Evolutionary conservation across 257 asterid species (phyloP), one percentile per base, ranked within the genome.

Genomic region (Rehmannia glutinosa): DNA sequence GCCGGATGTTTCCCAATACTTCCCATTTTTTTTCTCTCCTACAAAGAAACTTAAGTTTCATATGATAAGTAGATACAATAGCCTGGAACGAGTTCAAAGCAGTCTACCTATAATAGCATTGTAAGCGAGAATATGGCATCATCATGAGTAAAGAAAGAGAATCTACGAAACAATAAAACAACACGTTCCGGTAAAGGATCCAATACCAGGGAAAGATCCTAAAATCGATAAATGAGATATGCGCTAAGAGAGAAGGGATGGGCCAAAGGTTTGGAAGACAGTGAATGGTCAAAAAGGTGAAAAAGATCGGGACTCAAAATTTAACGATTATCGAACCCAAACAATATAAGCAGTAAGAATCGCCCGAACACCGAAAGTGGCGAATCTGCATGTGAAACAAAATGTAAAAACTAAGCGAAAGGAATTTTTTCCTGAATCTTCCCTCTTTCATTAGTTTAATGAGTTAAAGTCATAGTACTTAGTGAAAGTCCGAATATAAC

Each of bases 291-390:
- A 16, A 57, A 72, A 65, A 0, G 51, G 50, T 56, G 64, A 58
- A 51, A 39, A 63, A 42, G 43, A 3, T 43, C 28, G 41, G n/a
- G 46, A 38, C 30, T 38, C 41, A 30, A 69, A 9, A 32, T 36
- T 38, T 15, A 57, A 33, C 17, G 28, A 61, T 23, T 57, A 50
- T 25, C 13, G 33, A 39, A 8, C 32, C 36, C 12, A 67, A 19
- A 38, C 1, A 19, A 32, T 15, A 52, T 19, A 76, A 15, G 55
- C 64, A 56, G 11, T n/a, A 57, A 62, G 43, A 24, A 50, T 2
- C 3, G 23, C 49, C 36, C 36, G 57, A n/a, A 74, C 28, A 74
- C 21, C 43, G 52, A 53, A 56, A 6, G 62, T 11, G 45, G 72
- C 39, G 1, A 43, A 53, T 39, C 43, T n/a, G 43, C 61, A 58